These are phyloP conservation scores for Litchi chinensis DNA, from an alignment of 345 rosid species.

Conservation along the genomic window DNA sequence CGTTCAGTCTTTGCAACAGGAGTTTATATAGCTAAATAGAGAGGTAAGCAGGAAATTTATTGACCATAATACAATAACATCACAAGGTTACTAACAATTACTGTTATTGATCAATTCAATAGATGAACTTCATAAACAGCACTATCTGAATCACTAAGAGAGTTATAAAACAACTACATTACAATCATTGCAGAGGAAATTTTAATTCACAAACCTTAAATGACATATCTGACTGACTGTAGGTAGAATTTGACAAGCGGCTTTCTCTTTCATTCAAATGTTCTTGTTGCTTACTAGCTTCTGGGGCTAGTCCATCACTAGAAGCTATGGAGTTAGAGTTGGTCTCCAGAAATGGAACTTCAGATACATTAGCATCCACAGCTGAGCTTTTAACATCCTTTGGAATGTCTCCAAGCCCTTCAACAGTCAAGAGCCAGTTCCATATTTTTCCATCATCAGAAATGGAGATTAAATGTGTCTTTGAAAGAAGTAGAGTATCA, in stretches of 20 bases:
- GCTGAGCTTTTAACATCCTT: constrained; percentile 37
- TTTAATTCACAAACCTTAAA: constrained; percentile 62
- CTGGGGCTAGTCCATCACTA: constrained; percentile 34
- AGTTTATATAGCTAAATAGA: background rate
- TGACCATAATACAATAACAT: background rate
- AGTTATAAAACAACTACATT: background rate
- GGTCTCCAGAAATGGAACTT: constrained; percentile 30
- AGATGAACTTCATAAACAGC: constrained; percentile 4
- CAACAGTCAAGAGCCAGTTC: constrained; percentile 89
- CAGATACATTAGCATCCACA: constrained; percentile 30
- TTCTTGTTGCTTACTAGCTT: constrained; percentile 36
- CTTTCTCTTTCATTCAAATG: constrained; percentile 40
- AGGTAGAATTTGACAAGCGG: constrained; percentile 35
- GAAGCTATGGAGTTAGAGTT: constrained; percentile 27
- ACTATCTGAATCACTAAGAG: background rate
- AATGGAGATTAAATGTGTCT: constrained; percentile 75
- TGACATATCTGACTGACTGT: constrained; percentile 42
- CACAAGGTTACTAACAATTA: background rate
- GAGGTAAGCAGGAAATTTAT: background rate
- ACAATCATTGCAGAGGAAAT: constrained; percentile 1
- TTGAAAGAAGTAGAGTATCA: constrained; percentile 66
- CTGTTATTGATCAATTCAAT: background rate
- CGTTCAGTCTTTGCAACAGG: constrained; percentile 3
- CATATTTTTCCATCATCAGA: constrained; percentile 96
- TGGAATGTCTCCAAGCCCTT: constrained; percentile 61